Evolutionary conservation across 2,329 filamentous ascomycete species (phyloP), one percentile per base, ranked within the genome.

Genomic region (Raffaelea deltoideospora): DNA sequence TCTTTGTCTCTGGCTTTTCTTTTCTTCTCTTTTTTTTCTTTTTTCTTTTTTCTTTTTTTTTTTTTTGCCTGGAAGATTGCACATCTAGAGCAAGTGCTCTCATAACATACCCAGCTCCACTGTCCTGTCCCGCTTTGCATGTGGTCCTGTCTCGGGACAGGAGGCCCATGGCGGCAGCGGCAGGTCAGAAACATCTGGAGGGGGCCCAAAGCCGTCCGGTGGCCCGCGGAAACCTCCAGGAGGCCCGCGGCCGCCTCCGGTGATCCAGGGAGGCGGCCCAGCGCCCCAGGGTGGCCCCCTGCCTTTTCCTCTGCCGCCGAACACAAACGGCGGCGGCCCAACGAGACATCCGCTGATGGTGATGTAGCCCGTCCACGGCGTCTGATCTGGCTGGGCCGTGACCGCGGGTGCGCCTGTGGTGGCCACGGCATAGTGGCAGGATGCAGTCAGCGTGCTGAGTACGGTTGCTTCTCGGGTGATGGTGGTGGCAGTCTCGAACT

Each of bases 101-200:
- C n/a, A n/a, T n/a, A n/a, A n/a, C n/a, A n/a, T n/a, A n/a, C n/a
- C n/a, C n/a, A 18, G 22, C 5, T 21, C 23, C 14, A 30, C 18
- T n/a, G 5, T 17, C 15, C 3, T 31, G 11, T 36, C 22, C 5
- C 13, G 24, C 14, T 29, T 35, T 14, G 10, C 4, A 13, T 18
- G 15, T 28, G n/a, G n/a, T n/a, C n/a, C n/a, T n/a, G n/a, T n/a
- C n/a, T 17, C 13, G 23, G 23, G 18, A 19, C 33, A 35, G 10
- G 24, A 35, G 9, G 21, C 32, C 33, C 33, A 35, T 4, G 33
- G 33, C 5, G 33, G 33, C 10, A 28, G 33, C 8, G 23, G 23
- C 10, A 23, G 23, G 8, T 38, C 33, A 11, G 36, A 33, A 4
- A 40, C 21, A 33, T 33, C 40, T 2, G 41, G 33, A 10, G 41